phyloP scores from a whole-genome alignment of 805 yeast species.

The Citeromyces nyonsensis region DNA sequence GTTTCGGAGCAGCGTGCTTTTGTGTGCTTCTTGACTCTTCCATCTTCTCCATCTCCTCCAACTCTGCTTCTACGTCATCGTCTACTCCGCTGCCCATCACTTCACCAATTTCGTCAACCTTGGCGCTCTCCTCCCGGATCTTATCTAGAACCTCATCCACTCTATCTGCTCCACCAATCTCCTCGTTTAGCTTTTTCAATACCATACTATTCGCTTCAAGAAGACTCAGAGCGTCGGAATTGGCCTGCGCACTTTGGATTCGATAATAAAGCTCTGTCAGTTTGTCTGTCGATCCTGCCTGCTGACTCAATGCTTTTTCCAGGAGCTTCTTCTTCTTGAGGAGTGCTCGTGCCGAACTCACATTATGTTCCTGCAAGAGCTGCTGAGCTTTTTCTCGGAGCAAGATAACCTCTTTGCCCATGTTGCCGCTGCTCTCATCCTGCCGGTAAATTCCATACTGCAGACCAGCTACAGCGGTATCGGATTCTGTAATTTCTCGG shows the following conservation, averaged over 20 bases:
- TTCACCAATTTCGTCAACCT: slow-evolving; percentile 6
- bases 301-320: slow-evolving; percentile 7
- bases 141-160: slow-evolving; percentile 9
- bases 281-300: slow-evolving; percentile 4
- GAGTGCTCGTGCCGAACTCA: slow-evolving; percentile 8
- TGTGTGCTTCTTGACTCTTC: neutral
- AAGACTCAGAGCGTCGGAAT: slow-evolving; percentile 5
- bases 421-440: neutral
- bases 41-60: slow-evolving; percentile 1
- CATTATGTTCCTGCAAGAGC: neutral
- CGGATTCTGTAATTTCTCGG: neutral
- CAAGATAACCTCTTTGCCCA: neutral
- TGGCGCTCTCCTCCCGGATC: slow-evolving; percentile 6
- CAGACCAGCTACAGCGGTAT: slow-evolving; percentile 1
- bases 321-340: slow-evolving; percentile 9
- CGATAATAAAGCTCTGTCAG: slow-evolving; percentile 8
- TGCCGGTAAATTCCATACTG: neutral
- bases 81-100: neutral
- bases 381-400: neutral
- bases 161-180: slow-evolving; percentile 5
- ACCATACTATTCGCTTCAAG: slow-evolving; percentile 11
- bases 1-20: neutral
- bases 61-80: slow-evolving; percentile 5
- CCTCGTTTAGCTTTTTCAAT: slow-evolving; percentile 9
- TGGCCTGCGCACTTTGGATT: slow-evolving; percentile 13